Percentiles rank a stretch among this genome's conserved stretches.
Conservation (phyloP, 306 rosid genomes). For the Prunus davidiana region DNA sequence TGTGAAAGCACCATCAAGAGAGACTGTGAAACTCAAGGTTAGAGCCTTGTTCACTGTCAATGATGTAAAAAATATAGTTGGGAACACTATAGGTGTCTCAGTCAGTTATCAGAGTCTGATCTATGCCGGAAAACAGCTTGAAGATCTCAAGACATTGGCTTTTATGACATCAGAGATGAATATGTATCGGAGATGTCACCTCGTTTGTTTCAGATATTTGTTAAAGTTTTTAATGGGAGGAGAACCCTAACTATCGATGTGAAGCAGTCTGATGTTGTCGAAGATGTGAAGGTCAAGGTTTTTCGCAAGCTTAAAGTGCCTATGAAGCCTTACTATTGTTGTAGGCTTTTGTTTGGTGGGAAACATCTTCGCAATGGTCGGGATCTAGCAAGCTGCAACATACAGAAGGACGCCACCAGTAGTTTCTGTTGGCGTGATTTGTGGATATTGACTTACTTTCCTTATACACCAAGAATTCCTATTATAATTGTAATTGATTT, state of each 20-base stretch:
- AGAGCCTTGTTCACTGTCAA: slow-evolving; percentile 12
- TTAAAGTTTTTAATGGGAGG: slow-evolving; percentile 15
- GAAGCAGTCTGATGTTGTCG: background rate
- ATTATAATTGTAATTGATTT: too few species aligned
- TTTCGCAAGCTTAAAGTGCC: slow-evolving; percentile 1
- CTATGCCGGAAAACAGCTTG: slow-evolving; percentile 13
- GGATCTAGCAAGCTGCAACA: slow-evolving; percentile 13
- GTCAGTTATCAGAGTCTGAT: slow-evolving; percentile 2
- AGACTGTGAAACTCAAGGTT: background rate
- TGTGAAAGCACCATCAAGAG: slow-evolving; percentile 12
- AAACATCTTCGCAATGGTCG: background rate
- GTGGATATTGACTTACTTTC: too few species aligned
- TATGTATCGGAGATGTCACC: slow-evolving; percentile 6
- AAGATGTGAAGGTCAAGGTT: slow-evolving; percentile 14
- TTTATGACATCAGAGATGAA: slow-evolving; percentile 23
- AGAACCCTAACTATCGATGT: slow-evolving; percentile 8
- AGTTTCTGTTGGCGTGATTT: too few species aligned
- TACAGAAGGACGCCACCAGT: background rate
- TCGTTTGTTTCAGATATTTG: slow-evolving; percentile 21
- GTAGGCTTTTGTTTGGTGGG: slow-evolving; percentile 2
- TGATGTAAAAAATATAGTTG: slow-evolving; percentile 21
- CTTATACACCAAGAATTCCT: too few species aligned
- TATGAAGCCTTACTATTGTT: background rate
- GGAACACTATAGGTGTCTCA: slow-evolving; percentile 10
- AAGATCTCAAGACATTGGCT: slow-evolving; percentile 24